Evolutionary conservation across 2,329 filamentous ascomycete species (phyloP).

Genomic region (Bipolaris zeicola): DNA sequence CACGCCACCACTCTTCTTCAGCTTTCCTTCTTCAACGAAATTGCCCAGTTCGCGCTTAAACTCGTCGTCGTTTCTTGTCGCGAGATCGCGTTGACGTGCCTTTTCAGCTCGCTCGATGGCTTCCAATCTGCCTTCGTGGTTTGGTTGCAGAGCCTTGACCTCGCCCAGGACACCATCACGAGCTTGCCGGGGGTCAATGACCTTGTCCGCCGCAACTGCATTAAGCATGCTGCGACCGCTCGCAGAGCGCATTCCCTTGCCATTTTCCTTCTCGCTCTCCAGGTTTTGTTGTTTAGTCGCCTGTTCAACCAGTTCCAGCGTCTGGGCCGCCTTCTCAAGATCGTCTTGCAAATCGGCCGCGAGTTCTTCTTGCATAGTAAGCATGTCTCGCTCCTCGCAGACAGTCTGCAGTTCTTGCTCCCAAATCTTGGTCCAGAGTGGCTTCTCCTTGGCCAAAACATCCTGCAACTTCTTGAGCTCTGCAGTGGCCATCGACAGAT

Average conservation of each 20-base stretch:
- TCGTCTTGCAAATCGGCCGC: conserved; percentile 92
- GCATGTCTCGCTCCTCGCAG: conserved; percentile 91
- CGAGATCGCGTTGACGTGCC: conserved; percentile 84
- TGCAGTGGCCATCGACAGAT: conserved; percentile 78
- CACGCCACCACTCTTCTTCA: conserved; percentile 95
- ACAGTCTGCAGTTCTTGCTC: conserved; percentile 96
- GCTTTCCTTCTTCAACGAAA: conserved; percentile 87
- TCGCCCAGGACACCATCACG: conserved; percentile 93
- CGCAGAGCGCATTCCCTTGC: conserved; percentile 56
- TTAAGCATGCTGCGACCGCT: conserved; percentile 48
- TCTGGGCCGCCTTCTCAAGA: conserved; percentile 90
- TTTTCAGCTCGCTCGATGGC: conserved; percentile 98
- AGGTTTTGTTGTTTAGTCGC: conserved; percentile 95
- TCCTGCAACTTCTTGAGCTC: conserved; percentile 95
- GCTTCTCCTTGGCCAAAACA: conserved; percentile 88
- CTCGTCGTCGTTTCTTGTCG: conserved; percentile 72
- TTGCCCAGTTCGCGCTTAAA: conserved; percentile 83
- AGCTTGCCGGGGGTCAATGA: conserved; percentile 74
- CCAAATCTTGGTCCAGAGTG: conserved; percentile 99
- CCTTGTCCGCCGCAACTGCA: conserved; percentile 51
- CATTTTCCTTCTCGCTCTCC: conserved; percentile 67
- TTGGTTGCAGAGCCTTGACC: conserved; percentile 89
- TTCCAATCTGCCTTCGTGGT: conserved; percentile 90
- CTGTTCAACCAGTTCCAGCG: conserved; percentile 93
- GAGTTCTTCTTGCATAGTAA: conserved; percentile 95